A percentile compares a stretch with the other conserved stretches of the same genome.
Conservation (phyloP, 2,329 filamentous ascomycete genomes). For the Fusarium buharicum region DNA sequence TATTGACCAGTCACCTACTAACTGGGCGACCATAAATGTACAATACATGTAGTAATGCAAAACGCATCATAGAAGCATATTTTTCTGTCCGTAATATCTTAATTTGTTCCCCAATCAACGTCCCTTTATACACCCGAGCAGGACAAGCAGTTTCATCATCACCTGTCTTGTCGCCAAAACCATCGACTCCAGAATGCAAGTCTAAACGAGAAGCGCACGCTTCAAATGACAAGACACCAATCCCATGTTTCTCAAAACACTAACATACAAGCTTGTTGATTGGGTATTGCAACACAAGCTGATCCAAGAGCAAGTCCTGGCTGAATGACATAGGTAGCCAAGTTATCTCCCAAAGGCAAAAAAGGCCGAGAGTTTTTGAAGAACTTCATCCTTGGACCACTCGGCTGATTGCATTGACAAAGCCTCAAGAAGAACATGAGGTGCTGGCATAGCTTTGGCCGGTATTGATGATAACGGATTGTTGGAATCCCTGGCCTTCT, state of each 20-base stretch:
- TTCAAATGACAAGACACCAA: constrained; percentile 44
- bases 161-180: constrained; percentile 37
- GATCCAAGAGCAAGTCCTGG: constrained; percentile 32
- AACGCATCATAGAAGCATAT: constrained; percentile 38
- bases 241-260: constrained; percentile 43
- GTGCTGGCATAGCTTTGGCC: constrained; percentile 70
- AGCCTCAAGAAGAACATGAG: constrained; percentile 73
- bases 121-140: constrained; percentile 41
- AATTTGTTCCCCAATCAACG: constrained; percentile 42
- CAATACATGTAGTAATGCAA: constrained; percentile 48
- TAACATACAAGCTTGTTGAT: constrained; percentile 46
- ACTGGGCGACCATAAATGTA: constrained; percentile 42
- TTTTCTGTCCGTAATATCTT: constrained; percentile 42
- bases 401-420: constrained; percentile 71
- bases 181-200: constrained; percentile 47
- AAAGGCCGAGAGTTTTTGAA: constrained; percentile 74
- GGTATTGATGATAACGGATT: constrained; percentile 64
- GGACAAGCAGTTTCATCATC: constrained; percentile 39
- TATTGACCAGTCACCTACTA: constrained; percentile 40
- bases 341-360: constrained; percentile 60
- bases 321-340: constrained; percentile 1
- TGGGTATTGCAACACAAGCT: constrained; percentile 24
- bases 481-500: constrained; percentile 72
- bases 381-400: constrained; percentile 71
- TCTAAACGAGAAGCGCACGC: constrained; percentile 45